Percentiles rank a stretch among this genome's conserved stretches.
Evolutionary conservation across 768 basidiomycete genomes (phyloP).

Genomic region (Solioccasus polychromus): DNA sequence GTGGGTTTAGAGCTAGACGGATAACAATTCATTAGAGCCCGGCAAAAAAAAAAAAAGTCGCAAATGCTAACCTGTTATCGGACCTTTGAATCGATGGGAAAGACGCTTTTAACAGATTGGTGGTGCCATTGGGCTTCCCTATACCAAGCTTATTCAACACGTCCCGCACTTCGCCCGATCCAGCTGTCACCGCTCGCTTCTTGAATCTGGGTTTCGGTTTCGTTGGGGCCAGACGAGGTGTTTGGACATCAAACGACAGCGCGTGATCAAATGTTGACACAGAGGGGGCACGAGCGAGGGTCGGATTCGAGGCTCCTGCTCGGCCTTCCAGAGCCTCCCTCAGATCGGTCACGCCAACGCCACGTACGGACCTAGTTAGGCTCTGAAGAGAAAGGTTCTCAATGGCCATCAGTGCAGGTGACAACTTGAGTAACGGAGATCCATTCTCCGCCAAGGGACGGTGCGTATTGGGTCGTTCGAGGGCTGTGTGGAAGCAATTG

Average conservation of each 20-base stretch:
- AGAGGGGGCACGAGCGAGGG: constrained; percentile 64
- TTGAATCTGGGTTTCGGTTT: constrained; percentile 58
- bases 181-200: constrained; percentile 46
- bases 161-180: constrained; percentile 73
- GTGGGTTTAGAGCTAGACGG: constrained; percentile 15
- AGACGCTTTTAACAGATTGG: constrained; percentile 65
- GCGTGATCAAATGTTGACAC: constrained; percentile 74
- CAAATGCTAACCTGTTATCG: constrained; percentile 37
- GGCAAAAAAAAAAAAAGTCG: neutral
- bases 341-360: constrained; percentile 84
- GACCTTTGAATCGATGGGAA: constrained; percentile 55
- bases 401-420: constrained; percentile 85
- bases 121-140: constrained; percentile 61
- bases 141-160: constrained; percentile 82
- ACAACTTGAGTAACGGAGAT: constrained; percentile 74
- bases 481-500: constrained; percentile 37
- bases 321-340: constrained; percentile 87
- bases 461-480: constrained; percentile 50
- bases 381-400: constrained; percentile 89
- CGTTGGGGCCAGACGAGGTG: constrained; percentile 41
- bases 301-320: constrained; percentile 77
- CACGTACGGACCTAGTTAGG: constrained; percentile 71
- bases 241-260: constrained; percentile 45
- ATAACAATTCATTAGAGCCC: constrained; percentile 7
- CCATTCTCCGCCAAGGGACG: constrained; percentile 69